Conservation (phyloP, 371 early-diverging fungal genomes). For the Mortierella sp. region DNA sequence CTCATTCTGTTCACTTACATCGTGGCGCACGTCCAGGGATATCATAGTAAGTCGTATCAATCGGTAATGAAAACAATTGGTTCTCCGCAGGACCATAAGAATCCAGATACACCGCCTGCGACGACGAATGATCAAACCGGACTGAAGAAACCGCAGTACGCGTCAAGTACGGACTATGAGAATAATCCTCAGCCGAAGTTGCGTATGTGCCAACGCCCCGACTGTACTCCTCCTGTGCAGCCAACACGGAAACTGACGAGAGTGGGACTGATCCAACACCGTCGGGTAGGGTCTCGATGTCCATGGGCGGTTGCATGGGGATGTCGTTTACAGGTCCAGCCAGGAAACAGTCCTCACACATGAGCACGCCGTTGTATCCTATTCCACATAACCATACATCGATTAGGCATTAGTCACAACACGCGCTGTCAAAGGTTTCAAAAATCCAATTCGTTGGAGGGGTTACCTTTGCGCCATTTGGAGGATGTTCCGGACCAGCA, state of each 20-base stretch:
- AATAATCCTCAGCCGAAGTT: constrained; percentile 83
- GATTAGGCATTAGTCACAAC: neutral
- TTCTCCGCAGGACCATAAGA: constrained; percentile 84
- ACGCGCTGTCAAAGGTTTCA: neutral
- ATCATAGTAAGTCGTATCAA: constrained; percentile 89
- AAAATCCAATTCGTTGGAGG: neutral
- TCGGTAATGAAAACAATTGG: constrained; percentile 83
- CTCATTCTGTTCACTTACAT: constrained; percentile 59
- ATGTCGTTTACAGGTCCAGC: constrained; percentile 65
- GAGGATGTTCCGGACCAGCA: constrained; percentile 61
- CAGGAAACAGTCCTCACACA: constrained; percentile 87
- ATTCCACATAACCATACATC: constrained; percentile 7
- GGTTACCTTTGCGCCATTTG: constrained; percentile 64
- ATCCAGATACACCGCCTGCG: constrained; percentile 65
- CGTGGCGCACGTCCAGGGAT: constrained; percentile 93
- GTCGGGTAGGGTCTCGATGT: constrained; percentile 39
- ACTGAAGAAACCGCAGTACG: constrained; percentile 68
- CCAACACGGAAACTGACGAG: neutral
- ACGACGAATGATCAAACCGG: constrained; percentile 65
- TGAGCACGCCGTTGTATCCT: constrained; percentile 86
- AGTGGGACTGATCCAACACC: neutral
- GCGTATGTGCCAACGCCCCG: constrained; percentile 60
- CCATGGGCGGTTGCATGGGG: constrained; percentile 28
- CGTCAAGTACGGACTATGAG: constrained; percentile 85
- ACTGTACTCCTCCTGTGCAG: neutral